Evolutionary conservation across 805 yeast genomes (phyloP).

Genomic region (Metschnikowia continentalis): DNA sequence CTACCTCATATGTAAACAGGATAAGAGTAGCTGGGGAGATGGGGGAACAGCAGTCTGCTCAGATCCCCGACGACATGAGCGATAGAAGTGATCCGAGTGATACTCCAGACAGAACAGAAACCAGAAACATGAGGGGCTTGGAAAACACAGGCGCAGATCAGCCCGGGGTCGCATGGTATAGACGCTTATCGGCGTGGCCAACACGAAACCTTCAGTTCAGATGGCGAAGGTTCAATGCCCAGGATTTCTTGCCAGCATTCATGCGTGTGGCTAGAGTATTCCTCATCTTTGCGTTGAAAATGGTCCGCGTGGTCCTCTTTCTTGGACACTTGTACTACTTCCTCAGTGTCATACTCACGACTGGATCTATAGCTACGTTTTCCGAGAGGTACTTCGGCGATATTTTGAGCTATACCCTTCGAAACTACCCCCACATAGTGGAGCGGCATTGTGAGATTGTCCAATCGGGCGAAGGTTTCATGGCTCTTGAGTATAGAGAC

Average conservation of each 20-base stretch:
- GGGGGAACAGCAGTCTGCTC: not conserved
- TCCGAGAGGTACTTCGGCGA: constrained; percentile 27
- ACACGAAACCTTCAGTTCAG: constrained; percentile 11
- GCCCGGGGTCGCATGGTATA: constrained; percentile 5
- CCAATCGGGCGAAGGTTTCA: not conserved
- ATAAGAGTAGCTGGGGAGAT: not conserved
- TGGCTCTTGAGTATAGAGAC: constrained; percentile 1
- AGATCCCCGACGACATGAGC: not conserved
- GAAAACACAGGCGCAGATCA: too few species aligned
- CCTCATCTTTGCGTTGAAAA: constrained; percentile 10
- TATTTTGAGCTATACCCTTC: constrained; percentile 24
- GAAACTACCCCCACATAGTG: constrained; percentile 17
- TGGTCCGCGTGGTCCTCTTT: constrained; percentile 8
- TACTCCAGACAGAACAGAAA: too few species aligned
- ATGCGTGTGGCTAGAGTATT: not conserved
- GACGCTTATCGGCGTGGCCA: constrained; percentile 13
- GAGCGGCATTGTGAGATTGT: constrained; percentile 7
- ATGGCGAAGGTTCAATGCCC: constrained; percentile 11
- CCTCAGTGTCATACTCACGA: constrained; percentile 19
- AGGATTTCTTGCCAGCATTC: constrained; percentile 2
- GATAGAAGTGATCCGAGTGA: too few species aligned
- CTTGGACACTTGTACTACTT: constrained; percentile 10
- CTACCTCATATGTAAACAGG: too few species aligned
- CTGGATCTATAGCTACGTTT: constrained; percentile 27
- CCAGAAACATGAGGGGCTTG: too few species aligned